Conservation (phyloP, 805 yeast species). For the Teunomyces gatunensis region DNA sequence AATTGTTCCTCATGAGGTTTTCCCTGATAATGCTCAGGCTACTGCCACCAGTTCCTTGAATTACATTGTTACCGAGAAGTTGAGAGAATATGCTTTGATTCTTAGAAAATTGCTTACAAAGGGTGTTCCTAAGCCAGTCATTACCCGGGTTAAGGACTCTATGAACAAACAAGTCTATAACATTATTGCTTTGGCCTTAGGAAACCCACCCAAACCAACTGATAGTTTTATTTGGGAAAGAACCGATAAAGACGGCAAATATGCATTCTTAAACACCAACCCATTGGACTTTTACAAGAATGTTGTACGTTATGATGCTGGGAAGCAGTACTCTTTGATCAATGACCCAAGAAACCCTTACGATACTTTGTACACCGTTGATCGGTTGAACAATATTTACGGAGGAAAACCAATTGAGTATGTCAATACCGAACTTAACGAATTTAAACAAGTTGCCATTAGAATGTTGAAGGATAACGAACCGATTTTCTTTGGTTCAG, state of each 20-base stretch:
- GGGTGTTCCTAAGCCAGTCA: constrained; percentile 38
- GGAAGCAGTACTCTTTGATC: constrained; percentile 61
- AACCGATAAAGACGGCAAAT: constrained; percentile 66
- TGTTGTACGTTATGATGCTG: constrained; percentile 51
- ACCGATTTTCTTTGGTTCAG: constrained; percentile 86
- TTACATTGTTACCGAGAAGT: constrained; percentile 59
- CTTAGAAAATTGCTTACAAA: constrained; percentile 52
- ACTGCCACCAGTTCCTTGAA: constrained; percentile 57
- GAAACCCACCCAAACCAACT: constrained; percentile 73
- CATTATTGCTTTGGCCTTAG: constrained; percentile 65
- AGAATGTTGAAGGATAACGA: constrained; percentile 68
- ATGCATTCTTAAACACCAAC: constrained; percentile 50
- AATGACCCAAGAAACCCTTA: constrained; percentile 80
- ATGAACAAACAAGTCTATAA: constrained; percentile 64
- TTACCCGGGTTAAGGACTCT: constrained; percentile 31
- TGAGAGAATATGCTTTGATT: constrained; percentile 75
- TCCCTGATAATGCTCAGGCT: constrained; percentile 65
- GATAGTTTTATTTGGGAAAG: constrained; percentile 74
- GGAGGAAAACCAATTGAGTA: constrained; percentile 72
- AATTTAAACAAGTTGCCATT: constrained; percentile 59
- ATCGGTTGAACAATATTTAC: constrained; percentile 68
- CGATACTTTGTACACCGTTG: constrained; percentile 63
- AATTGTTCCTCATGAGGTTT: constrained; percentile 67
- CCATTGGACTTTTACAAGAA: constrained; percentile 64
- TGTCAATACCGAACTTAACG: constrained; percentile 61